Base-by-base conservation (phyloP, 768 basidiomycete species). In the Exidia glandulosa region DNA sequence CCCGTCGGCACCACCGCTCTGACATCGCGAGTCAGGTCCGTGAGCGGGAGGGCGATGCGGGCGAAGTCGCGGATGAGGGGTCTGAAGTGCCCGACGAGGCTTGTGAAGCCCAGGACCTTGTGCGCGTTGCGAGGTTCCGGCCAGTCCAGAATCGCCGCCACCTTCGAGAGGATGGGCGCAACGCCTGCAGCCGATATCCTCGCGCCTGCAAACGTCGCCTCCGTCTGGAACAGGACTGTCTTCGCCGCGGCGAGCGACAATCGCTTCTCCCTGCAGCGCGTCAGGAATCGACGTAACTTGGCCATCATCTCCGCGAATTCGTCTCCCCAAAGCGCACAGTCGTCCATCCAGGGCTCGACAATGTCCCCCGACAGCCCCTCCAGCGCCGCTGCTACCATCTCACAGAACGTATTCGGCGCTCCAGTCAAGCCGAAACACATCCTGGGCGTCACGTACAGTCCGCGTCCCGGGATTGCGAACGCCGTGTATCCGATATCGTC, bases 371-470 rank as follows among this genome's bases (percentile, higher is more conserved):
- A 12, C 12, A 57, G 36, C 13, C 32, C 56, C 30, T 57, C 32
- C 30, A 34, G 23, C 12, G 25, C 32, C 14, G 32, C 33, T 3
- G 56, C 32, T 4, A 32, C 56, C 23, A 32, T 65, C 5, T 72
- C 27, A 2, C 63, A 66, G 57, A 76, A 77, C 4, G 66, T 68
- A 0, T 73, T 67, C 7, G 76, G 77, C 1, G 73, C 72, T 0
- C 74, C 77, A 0, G 71, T 74, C 0, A 77, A 54, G 0, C 77
- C 77, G 60, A 78, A 77, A 0, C 74, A 76, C 73, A 79, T 76
- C 0, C 67, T 27, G 1, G 57, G 41, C 45, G 74, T 77, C 5
- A 60, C 57, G 45, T 72, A 75, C 52, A 72, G 76, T 0, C 77
- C 77, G 1, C 64, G n/a, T 0, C 75, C 76, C 58, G 71, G 70